A percentile compares a stretch with the other conserved stretches of the same genome.
These are phyloP conservation scores for Termitomyces sp. DNA, from an alignment of 768 basidiomycete species.

Conservation along the genomic window DNA sequence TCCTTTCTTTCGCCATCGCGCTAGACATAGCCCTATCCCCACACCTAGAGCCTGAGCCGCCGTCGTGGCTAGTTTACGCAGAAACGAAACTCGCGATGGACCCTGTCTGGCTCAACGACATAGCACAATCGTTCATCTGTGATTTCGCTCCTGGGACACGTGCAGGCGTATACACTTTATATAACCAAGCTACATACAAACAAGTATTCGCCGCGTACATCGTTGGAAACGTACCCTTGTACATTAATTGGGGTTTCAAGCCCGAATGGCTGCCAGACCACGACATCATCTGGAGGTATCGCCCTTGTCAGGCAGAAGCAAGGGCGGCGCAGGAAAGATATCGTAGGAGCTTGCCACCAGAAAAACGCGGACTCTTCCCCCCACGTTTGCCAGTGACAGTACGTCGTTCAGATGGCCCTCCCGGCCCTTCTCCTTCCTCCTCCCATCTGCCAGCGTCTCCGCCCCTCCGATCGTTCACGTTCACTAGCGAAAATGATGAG, in stretches of 20 bases:
- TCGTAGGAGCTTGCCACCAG: background rate
- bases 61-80: slow-evolving; percentile 1
- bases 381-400: too few species aligned
- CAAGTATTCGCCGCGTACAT: background rate
- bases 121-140: background rate
- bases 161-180: background rate
- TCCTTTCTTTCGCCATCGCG: slow-evolving; percentile 3
- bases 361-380: too few species aligned
- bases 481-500: background rate
- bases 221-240: background rate
- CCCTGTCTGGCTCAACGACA: background rate
- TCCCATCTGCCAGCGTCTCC: too few species aligned
- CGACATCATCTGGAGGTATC: background rate
- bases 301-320: background rate
- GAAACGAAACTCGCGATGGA: background rate
- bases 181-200: background rate
- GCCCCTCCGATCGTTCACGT: too few species aligned
- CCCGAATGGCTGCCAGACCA: background rate
- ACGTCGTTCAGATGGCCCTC: too few species aligned
- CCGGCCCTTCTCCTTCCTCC: too few species aligned
- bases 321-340: background rate
- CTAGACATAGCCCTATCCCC: background rate
- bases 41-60: background rate
- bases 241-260: background rate
- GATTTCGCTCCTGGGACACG: background rate